Evolutionary conservation across 2,329 filamentous ascomycete species (phyloP), one percentile per base, ranked within the genome.

Genomic region (Davidsoniella eucalypti): DNA sequence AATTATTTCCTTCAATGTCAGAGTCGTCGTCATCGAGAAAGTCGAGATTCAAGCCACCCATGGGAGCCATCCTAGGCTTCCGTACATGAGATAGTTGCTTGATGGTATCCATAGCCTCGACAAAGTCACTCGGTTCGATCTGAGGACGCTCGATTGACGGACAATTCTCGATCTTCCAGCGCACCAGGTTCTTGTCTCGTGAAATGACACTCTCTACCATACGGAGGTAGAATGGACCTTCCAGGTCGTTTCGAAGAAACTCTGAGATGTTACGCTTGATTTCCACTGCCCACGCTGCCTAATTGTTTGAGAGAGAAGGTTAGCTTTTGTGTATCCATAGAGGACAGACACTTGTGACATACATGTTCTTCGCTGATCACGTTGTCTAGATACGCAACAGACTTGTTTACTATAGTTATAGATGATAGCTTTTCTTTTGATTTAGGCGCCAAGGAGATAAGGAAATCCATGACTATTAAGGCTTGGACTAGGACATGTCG

Each of bases 141-240:
- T 85, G 69, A 18, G 83, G 76, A 53, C 78, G 76, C 60, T 88
- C 80, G 59, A 99, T 96, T 5, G 82, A 76, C 21, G 87, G 86
- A 62, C 92, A 98, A 57, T 82, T 86, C 62, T 95, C 87, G 54
- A 90, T 82, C 67, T 99, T 99, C 92, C 92, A 99, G 55, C 87
- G 82, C 42, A 93, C 87, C 93, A 93, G 98, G 61, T 96, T 95
- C 69, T 95, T 96, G 64, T 99, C 92, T 55, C 92, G 76, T 21
- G 87, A 86, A 26, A 98, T 76, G 29, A 98, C 90, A 10, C 88
- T 96, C 63, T 96, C 90, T 29, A 98, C 87, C 78, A 96, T 94
- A 38, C 92, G 82, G 65, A 87, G 84, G 64, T 96, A 98, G 64
- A 94, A 94, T 55, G 86, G 84, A 26, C 92, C 92, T 59, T 94